These are phyloP conservation scores for Penicillium subrubescens DNA, from an alignment of 495 filamentous ascomycete genomes.

Conservation along the genomic window DNA sequence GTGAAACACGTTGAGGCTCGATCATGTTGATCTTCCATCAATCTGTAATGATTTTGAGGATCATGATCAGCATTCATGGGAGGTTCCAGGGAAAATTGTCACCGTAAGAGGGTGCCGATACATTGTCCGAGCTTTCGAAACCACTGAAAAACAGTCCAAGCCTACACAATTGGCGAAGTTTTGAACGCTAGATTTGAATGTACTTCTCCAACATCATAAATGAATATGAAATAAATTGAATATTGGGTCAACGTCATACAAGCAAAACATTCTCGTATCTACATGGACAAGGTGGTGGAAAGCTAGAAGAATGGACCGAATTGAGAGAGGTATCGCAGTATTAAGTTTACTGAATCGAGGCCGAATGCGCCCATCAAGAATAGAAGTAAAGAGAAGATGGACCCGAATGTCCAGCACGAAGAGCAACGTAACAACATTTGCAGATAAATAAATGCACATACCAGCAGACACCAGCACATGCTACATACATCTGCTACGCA, in stretches of 20 bases:
- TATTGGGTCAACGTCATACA: not conserved
- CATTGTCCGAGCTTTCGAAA: not conserved
- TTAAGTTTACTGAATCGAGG: constrained; percentile 23
- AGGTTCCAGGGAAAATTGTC: not conserved
- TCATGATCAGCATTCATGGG: not conserved
- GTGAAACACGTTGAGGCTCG: not conserved
- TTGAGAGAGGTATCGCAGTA: constrained; percentile 20
- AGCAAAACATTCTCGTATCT: constrained; percentile 4
- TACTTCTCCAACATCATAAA: not conserved
- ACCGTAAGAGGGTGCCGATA: not conserved
- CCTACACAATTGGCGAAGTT: not conserved
- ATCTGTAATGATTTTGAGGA: not conserved
- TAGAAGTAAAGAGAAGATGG: constrained; percentile 17
- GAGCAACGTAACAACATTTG: constrained; percentile 12
- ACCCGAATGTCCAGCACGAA: constrained; percentile 12
- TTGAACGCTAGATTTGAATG: not conserved
- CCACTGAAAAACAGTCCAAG: not conserved
- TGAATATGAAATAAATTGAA: not conserved
- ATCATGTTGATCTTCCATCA: not conserved
- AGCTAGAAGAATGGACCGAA: not conserved
- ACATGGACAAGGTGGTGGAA: constrained; percentile 5
- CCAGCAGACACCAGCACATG: constrained; percentile 1
- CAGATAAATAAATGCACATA: not conserved
- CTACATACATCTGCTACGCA: not conserved
- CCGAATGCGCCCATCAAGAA: constrained; percentile 11